Base-by-base conservation (phyloP, 2,329 filamentous ascomycete genomes). In the Sporothrix euskadiensis region DNA sequence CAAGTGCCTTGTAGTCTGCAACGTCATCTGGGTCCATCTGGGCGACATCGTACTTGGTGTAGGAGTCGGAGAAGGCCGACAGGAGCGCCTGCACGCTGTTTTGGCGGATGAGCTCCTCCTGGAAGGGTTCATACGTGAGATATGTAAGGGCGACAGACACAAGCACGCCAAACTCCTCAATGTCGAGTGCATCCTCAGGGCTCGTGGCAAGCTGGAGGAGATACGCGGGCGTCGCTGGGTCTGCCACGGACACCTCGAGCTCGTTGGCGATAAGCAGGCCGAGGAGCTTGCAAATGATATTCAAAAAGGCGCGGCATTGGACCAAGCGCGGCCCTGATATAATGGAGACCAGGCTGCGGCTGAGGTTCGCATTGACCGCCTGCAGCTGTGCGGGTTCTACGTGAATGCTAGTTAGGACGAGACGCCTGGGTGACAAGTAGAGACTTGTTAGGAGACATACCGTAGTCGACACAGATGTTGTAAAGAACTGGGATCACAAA, bases 381-480 rank as follows among this genome's bases (percentile, higher is more conserved):
- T 87, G 84, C 16, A 81, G 79, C 76, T 91, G 89, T 19, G 88
- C 88, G 4, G 87, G 86, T 76, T 87, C 88, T 90, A 71, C 22
- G 22, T 30, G 22, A 22, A 22, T 44, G 22, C 47, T n/a, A 47
- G 61, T n/a, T 47, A 44, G n/a, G 6, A 7, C 1, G 47, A 30
- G 3, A 10, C 26, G 12, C 10, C 10, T 30, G 61, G 6, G 61
- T 30, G 14, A 6, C 10, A 47, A 16, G 32, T 10, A 47, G 5
- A 47, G 16, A 22, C 39, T 35, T 1, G 32, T 22, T n/a, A 14
- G 32, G 22, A 19, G 61, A 57, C 84, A 80, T 78, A 90, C 88
- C 87, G 78, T 89, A 90, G 78, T 91, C 89, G 16, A 90, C 84
- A 72, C 88, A 85, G 66, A 90, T 83, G 77, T 91, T 91, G 79